Conservation (phyloP, 1,284 basidiomycete genomes). For the Singerocomus inundabilis region DNA sequence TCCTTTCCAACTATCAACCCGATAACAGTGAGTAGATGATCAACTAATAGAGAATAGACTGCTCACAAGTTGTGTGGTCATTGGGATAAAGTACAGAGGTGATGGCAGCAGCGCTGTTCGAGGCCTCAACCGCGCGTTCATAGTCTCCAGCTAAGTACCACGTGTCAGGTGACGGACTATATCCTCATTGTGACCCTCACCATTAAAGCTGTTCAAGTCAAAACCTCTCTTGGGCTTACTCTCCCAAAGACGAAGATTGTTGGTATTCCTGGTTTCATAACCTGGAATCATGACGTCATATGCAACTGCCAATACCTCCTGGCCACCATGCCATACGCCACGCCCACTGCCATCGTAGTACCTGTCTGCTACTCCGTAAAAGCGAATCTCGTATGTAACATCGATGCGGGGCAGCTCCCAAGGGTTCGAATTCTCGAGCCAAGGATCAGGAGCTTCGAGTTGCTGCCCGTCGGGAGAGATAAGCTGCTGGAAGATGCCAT, state of each 20-base stretch:
- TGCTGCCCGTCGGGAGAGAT: slow-evolving; percentile 82
- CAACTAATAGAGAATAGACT: background rate
- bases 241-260: slow-evolving; percentile 80
- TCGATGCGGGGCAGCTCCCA: slow-evolving; percentile 89
- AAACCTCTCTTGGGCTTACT: slow-evolving; percentile 89
- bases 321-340: slow-evolving; percentile 83
- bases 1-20: slow-evolving; percentile 74
- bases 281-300: slow-evolving; percentile 93
- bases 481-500: slow-evolving; percentile 94
- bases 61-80: slow-evolving; percentile 69
- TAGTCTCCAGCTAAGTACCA: slow-evolving; percentile 75
- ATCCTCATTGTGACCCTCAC: slow-evolving; percentile 36
- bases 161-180: background rate
- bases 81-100: slow-evolving; percentile 88
- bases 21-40: background rate
- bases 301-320: slow-evolving; percentile 87
- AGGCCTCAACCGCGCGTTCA: slow-evolving; percentile 80
- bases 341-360: slow-evolving; percentile 58
- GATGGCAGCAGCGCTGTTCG: slow-evolving; percentile 87
- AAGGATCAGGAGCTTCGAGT: slow-evolving; percentile 90
- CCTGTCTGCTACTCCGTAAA: slow-evolving; percentile 81
- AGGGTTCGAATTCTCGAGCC: slow-evolving; percentile 84
- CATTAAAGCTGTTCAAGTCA: slow-evolving; percentile 90
- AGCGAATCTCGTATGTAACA: slow-evolving; percentile 77
- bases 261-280: slow-evolving; percentile 73